These are phyloP conservation scores for Poteriospumella lacustris DNA, from an alignment of 108 stramenopile genomes.

Conservation along the genomic window DNA sequence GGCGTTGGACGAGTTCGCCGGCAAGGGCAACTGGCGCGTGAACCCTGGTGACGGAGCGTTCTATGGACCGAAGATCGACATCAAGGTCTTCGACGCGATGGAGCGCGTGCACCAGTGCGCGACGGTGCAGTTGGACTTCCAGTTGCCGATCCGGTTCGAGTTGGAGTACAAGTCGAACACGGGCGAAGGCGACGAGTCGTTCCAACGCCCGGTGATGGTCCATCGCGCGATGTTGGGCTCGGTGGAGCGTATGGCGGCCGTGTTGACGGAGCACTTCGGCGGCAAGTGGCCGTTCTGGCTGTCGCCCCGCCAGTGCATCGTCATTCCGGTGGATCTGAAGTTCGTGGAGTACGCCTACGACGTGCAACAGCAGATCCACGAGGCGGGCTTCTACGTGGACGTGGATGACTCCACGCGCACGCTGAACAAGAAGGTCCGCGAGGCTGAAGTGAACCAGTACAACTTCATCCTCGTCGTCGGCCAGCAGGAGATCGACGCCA, in stretches of 20 bases:
- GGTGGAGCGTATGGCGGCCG: constrained; percentile 98
- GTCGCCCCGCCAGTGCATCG: constrained; percentile 90
- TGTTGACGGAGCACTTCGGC: constrained; percentile 95
- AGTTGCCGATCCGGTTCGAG: constrained; percentile 96
- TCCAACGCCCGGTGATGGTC: constrained; percentile 89
- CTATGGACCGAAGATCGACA: constrained; percentile 99
- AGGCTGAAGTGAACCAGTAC: constrained; percentile 90
- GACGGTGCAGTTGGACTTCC: constrained; percentile 97
- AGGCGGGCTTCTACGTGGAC: constrained; percentile 84
- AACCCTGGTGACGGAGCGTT: constrained; percentile 99
- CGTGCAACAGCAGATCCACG: constrained; percentile 74
- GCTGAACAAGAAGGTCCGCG: constrained; percentile 96
- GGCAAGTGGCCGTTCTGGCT: constrained; percentile 99
- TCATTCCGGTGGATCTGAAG: constrained; percentile 74
- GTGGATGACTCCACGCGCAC: constrained; percentile 82
- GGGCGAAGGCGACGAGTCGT: constrained; percentile 27
- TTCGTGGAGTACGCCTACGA: constrained; percentile 65
- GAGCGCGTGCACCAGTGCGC: constrained; percentile 99
- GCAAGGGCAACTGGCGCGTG: constrained; percentile 84
- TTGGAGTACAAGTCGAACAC: constrained; percentile 51
- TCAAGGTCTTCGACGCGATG: constrained; percentile 99
- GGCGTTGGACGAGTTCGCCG: constrained; percentile 88
- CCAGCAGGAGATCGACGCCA: constrained; percentile 72
- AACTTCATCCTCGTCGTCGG: constrained; percentile 98
- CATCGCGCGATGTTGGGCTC: constrained; percentile 98